Base-by-base conservation (phyloP, 768 basidiomycete species). In the Trametes cinnabarina region DNA sequence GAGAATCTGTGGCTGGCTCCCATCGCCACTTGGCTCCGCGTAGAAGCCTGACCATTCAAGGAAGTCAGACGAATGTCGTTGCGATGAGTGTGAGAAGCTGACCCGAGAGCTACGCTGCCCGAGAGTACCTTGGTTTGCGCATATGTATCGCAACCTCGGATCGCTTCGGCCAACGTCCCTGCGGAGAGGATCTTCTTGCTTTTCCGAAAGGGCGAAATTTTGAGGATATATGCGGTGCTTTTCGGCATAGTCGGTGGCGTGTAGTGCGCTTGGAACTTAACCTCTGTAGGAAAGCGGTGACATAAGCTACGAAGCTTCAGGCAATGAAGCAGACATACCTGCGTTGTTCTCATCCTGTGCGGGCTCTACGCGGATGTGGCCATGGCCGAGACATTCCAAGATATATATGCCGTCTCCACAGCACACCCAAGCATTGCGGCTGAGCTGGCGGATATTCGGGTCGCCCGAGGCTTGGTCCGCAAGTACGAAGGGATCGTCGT, bases 381-480 rank as follows among this genome's bases (percentile, higher is more conserved):
- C 91, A 60, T 79, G 81, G 12, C 82, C 83, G n/a, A 90, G 70
- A 60, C 86, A 85, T 66, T 92, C 88, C 2, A 95, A 76, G 8
- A 95, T 81, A 69, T 87, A 90, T 15, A 83, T 70, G 34, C 84
- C 79, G 3, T 77, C 75, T 7, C 92, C 90, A 64, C 90, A 92
- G 3, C 83, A 83, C 8, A 96, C 87, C 94, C 94, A 94, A 5
- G 88, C 82, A 62, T 82, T 77, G 19, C 65, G 71, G 61, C 85
- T 92, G 39, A 88, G 57, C 22, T 69, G 70, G 19, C 71, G 61
- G 17, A 90, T 74, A 63, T 86, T 81, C 12, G 86, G 81, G 14
- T 68, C 75, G 12, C 82, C 83, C 3, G 80, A 80, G 20, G 74
- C 76, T 34, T 77, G 64, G 28, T 78, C 72, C 5, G 81, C 76